Conservation (phyloP, 2,329 filamentous ascomycete species). For the Nannizziopsis barbatae region DNA sequence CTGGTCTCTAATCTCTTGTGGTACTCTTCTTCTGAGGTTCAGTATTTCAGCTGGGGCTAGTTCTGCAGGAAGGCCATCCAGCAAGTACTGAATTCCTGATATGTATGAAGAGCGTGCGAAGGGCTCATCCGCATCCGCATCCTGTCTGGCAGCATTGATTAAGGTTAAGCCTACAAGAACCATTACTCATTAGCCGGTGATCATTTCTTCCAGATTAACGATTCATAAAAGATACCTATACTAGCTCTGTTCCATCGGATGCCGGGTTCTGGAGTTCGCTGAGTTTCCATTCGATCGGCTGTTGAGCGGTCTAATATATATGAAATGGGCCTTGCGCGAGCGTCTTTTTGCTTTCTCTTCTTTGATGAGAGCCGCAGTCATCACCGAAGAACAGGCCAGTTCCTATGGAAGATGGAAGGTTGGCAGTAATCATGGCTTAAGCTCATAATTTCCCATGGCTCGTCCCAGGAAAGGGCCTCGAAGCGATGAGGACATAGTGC, state of each 20-base stretch:
- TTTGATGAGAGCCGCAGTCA: too few relatives aligned
- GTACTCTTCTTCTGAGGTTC: background rate
- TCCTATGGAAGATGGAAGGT: too few relatives aligned
- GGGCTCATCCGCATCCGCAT: slow-evolving; percentile 23
- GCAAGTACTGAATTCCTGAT: slow-evolving; percentile 29
- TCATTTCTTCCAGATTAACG: background rate
- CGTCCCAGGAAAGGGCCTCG: too few relatives aligned
- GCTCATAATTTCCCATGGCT: too few relatives aligned
- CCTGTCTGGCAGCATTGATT: slow-evolving; percentile 28
- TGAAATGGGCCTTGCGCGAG: too few relatives aligned
- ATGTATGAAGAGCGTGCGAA: slow-evolving; percentile 28
- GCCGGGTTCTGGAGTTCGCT: background rate
- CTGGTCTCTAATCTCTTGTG: background rate
- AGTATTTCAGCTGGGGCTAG: slow-evolving; percentile 16
- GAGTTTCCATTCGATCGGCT: too few relatives aligned
- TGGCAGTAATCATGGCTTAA: too few relatives aligned
- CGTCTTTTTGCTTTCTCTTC: too few relatives aligned
- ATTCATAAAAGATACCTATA: slow-evolving; percentile 21
- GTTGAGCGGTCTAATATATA: too few relatives aligned
- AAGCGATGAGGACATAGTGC: too few relatives aligned
- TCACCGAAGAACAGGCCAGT: too few relatives aligned
- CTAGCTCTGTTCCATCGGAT: slow-evolving; percentile 23
- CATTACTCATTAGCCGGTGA: background rate
- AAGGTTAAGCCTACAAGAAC: slow-evolving; percentile 24
- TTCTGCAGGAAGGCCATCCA: slow-evolving; percentile 27